These are phyloP conservation scores for Lactarius sp. DNA, from an alignment of 768 basidiomycete species.

Conservation along the genomic window DNA sequence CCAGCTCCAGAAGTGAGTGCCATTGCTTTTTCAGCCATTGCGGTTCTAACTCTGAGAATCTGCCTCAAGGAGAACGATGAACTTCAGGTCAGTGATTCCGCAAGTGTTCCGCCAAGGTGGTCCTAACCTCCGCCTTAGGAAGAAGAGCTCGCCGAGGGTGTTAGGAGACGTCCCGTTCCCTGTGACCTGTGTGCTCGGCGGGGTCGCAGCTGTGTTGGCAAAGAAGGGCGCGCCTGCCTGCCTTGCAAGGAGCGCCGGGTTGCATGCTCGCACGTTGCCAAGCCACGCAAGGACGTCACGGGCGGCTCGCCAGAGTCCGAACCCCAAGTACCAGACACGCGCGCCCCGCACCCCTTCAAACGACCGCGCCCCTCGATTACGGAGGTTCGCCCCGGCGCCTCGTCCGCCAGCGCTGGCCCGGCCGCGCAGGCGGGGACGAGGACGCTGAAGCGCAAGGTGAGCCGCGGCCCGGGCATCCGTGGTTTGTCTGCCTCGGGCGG, in stretches of 20 bases:
- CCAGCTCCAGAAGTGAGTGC: constrained; percentile 18
- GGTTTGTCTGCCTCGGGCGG: background rate
- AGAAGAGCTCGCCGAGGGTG: constrained; percentile 20
- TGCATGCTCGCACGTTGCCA: constrained; percentile 23
- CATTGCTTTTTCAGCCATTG: background rate
- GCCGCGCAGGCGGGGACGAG: constrained; percentile 14
- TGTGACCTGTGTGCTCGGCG: constrained; percentile 18
- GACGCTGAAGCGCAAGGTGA: constrained; percentile 19
- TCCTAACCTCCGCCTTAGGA: background rate
- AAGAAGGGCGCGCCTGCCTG: constrained; percentile 21
- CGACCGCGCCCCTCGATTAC: constrained; percentile 12
- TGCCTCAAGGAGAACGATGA: constrained; percentile 18
- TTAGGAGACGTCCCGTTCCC: constrained; percentile 19
- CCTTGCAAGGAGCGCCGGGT: constrained; percentile 25
- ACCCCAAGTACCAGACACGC: constrained; percentile 5
- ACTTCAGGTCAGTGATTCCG: constrained; percentile 15
- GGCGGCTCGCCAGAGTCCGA: constrained; percentile 20
- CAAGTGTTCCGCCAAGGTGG: background rate
- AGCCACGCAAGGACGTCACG: constrained; percentile 20
- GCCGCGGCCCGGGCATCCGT: constrained; percentile 14
- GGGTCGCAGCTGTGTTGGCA: constrained; percentile 18
- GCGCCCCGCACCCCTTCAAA: constrained; percentile 4
- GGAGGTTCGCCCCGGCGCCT: background rate
- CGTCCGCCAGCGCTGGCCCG: constrained; percentile 10
- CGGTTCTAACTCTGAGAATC: background rate